These are phyloP conservation scores for Trypanosoma lewisi DNA, from an alignment of 208 protist species.

Conservation along the genomic window DNA sequence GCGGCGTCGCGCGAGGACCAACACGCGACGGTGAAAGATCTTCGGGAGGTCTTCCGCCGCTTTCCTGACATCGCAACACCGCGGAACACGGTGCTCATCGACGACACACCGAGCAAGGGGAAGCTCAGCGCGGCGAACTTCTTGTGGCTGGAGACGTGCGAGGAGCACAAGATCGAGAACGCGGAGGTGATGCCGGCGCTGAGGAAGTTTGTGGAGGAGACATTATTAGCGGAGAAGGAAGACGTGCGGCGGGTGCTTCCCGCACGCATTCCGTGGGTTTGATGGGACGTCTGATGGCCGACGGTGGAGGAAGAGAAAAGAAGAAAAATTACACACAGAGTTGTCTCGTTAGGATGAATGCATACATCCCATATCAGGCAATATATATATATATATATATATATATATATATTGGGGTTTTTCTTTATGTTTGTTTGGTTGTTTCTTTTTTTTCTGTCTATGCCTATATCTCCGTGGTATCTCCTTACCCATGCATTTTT, in stretches of 20 bases:
- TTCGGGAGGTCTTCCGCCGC: conserved; percentile 50
- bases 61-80: conserved; percentile 64
- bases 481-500: too few relatives aligned
- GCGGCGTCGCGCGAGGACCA: conserved; percentile 51
- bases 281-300: neutral
- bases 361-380: too few relatives aligned
- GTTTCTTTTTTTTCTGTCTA: too few relatives aligned
- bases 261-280: conserved; percentile 48
- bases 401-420: too few relatives aligned
- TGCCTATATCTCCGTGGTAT: too few relatives aligned
- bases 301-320: conserved; percentile 4
- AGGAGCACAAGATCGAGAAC: conserved; percentile 47
- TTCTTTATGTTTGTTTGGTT: too few relatives aligned
- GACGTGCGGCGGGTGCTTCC: conserved; percentile 83
- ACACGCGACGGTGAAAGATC: conserved; percentile 85
- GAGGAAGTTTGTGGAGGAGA: conserved; percentile 60
- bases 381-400: too few relatives aligned
- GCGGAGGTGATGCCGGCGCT: conserved; percentile 46
- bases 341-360: too few relatives aligned
- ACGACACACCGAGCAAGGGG: conserved; percentile 87
- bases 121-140: conserved; percentile 77
- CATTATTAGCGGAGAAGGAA: conserved; percentile 44
- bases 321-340: too few relatives aligned
- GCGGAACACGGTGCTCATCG: conserved; percentile 78
- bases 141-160: conserved; percentile 79